Conservation (phyloP, 139 green algal genomes). For the Spirogloea muscicola region DNA sequence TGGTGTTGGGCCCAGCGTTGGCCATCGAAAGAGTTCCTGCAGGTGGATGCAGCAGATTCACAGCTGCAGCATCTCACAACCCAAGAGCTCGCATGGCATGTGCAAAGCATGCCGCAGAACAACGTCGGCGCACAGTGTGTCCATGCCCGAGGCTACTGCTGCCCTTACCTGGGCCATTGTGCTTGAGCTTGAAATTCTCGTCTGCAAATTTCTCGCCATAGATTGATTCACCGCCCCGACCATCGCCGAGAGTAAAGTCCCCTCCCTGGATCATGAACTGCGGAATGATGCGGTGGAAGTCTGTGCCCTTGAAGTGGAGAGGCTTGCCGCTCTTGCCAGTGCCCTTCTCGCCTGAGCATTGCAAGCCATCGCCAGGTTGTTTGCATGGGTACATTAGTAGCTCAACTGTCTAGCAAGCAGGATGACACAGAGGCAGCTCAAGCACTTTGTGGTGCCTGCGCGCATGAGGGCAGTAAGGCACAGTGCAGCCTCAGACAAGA, state of each 20-base stretch:
- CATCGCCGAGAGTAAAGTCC: constrained; percentile 73
- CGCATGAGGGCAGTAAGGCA: no score
- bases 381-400: background rate
- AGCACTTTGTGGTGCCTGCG: no score
- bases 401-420: background rate
- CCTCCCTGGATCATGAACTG: constrained; percentile 68
- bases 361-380: background rate
- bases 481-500: no score
- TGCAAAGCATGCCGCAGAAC: no score
- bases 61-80: no score
- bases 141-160: no score
- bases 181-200: constrained; percentile 81
- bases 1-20: constrained; percentile 63
- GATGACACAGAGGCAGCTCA: background rate
- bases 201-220: constrained; percentile 65
- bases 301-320: constrained; percentile 62
- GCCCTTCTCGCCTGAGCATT: constrained; percentile 52
- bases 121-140: no score
- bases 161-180: constrained; percentile 69
- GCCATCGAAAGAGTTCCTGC: constrained; percentile 54
- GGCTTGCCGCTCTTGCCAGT: constrained; percentile 68
- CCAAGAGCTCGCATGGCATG: no score
- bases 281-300: constrained; percentile 60
- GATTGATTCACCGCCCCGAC: constrained; percentile 81
- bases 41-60: constrained; percentile 3